phyloP scores from a whole-genome alignment of 345 rosid genomes.

The Heritiera littoralis region DNA sequence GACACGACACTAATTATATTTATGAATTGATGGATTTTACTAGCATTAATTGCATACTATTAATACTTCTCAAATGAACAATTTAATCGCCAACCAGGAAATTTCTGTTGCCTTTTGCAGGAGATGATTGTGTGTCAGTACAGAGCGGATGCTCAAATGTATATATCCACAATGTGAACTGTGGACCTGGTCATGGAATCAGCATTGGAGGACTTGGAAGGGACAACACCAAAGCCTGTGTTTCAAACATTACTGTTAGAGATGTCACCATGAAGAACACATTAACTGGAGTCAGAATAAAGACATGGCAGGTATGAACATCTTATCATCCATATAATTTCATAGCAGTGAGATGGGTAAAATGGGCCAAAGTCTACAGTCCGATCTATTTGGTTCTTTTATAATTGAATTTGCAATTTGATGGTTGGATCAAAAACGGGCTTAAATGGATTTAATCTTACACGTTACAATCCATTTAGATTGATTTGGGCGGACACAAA shows the following conservation, averaged over 20 bases:
- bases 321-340: neutral
- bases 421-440: too few relatives aligned
- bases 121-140: constrained; percentile 88
- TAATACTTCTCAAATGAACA: neutral
- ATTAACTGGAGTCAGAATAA: constrained; percentile 73
- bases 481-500: too few relatives aligned
- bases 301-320: constrained; percentile 85
- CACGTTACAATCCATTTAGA: too few relatives aligned
- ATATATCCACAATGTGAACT: constrained; percentile 61
- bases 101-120: constrained; percentile 40
- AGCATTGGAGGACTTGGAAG: constrained; percentile 93
- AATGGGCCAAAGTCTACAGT: too few relatives aligned
- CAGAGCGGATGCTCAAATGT: constrained; percentile 88
- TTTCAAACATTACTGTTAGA: constrained; percentile 75
- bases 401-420: too few relatives aligned
- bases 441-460: too few relatives aligned
- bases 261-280: constrained; percentile 61
- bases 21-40: too few relatives aligned
- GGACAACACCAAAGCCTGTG: constrained; percentile 71
- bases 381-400: too few relatives aligned
- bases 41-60: neutral
- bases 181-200: constrained; percentile 95
- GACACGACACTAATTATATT: too few relatives aligned
- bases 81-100: neutral
- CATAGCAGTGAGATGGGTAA: neutral